phyloP scores from a whole-genome alignment of 2,329 filamentous ascomycete species.

The Apiospora phragmitis region DNA sequence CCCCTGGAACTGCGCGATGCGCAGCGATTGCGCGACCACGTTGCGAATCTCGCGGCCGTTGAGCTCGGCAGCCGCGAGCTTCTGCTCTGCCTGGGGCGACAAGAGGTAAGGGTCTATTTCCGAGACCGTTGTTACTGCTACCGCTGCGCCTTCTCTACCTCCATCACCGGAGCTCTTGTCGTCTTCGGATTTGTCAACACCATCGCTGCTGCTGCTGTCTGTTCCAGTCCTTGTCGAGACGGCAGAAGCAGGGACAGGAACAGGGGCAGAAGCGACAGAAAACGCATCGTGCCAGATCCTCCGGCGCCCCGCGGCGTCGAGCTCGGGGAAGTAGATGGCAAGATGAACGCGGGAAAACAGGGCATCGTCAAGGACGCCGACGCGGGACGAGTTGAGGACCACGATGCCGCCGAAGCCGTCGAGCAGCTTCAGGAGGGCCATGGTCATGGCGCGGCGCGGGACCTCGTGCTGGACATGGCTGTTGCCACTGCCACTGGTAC shows the following conservation, averaged over 20 bases:
- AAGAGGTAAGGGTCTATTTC: neutral
- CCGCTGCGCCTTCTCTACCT: neutral
- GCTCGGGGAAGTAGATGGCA: neutral
- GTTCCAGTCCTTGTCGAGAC: neutral
- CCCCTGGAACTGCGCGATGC: neutral
- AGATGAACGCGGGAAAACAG: neutral
- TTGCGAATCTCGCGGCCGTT: neutral
- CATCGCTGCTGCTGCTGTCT: no score
- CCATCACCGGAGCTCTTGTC: neutral
- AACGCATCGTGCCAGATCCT: neutral
- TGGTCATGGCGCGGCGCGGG: neutral
- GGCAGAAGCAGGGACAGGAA: neutral
- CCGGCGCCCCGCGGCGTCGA: neutral
- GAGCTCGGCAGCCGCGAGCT: neutral
- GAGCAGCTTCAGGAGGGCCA: conserved; percentile 1
- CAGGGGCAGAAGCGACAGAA: neutral
- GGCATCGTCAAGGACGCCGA: neutral
- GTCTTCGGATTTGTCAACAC: neutral
- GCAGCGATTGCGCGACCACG: neutral
- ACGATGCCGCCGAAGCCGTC: neutral
- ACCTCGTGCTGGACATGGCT: neutral
- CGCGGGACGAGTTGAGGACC: neutral
- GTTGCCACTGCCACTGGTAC: neutral
- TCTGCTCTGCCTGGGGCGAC: neutral
- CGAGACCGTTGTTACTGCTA: neutral